Percentiles rank a stretch among this genome's conserved stretches.
These are phyloP conservation scores for Didymella pomorum DNA, from an alignment of 2,329 filamentous ascomycete species.

Conservation along the genomic window DNA sequence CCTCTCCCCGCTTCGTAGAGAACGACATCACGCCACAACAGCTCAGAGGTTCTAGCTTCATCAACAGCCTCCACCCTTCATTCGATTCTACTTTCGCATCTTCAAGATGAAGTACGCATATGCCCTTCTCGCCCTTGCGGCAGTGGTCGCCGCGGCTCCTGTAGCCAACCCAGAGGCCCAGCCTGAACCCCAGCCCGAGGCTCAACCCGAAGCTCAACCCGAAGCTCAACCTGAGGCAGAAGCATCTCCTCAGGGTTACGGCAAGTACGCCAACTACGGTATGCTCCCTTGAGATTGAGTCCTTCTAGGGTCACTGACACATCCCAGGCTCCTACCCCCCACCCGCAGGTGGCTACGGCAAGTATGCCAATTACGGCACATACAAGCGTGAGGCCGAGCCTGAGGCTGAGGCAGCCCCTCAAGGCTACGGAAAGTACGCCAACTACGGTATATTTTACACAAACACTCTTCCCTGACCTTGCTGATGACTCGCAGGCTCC, in stretches of 20 bases:
- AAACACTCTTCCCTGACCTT: too few species aligned
- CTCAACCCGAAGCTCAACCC: slow-evolving; percentile 28
- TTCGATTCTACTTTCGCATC: not conserved
- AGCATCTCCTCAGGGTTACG: slow-evolving; percentile 15
- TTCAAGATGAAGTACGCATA: slow-evolving; percentile 32
- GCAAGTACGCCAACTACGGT: slow-evolving; percentile 28
- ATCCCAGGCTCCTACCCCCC: not conserved
- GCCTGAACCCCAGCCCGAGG: slow-evolving; percentile 20
- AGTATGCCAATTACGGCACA: slow-evolving; percentile 26
- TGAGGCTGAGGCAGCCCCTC: not conserved
- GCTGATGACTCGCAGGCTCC: not conserved
- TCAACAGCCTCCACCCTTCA: not conserved
- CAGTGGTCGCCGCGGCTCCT: slow-evolving; percentile 32
- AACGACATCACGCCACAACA: slow-evolving; percentile 12
- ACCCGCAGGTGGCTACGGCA: not conserved
- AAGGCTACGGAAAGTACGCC: too few species aligned
- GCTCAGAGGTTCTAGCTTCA: slow-evolving; percentile 1
- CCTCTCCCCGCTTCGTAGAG: not conserved
- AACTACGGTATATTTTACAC: not conserved
- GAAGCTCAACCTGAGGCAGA: not conserved
- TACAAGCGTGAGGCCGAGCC: slow-evolving; percentile 9
- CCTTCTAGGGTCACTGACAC: not conserved
- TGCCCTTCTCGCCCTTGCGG: slow-evolving; percentile 32
- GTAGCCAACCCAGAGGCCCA: slow-evolving; percentile 23
- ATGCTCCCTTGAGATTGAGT: not conserved